Percentiles rank a stretch among this genome's conserved stretches.
phyloP scores from a whole-genome alignment of 495 filamentous ascomycete genomes.

The Talaromyces proteolyticus region DNA sequence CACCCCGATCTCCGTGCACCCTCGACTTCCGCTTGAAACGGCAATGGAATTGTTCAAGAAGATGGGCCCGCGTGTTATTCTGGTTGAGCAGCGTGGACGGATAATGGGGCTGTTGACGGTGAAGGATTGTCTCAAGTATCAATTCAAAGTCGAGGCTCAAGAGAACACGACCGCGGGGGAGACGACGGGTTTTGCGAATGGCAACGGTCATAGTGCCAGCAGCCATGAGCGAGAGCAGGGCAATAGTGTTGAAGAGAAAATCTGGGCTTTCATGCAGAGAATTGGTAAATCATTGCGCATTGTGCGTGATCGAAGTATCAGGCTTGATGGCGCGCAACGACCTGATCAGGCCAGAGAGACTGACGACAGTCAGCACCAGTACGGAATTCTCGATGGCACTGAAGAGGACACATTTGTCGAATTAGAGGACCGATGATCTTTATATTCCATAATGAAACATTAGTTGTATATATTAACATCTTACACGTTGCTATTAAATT shows the following conservation, averaged over 20 bases:
- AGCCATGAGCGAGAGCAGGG: background rate
- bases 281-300: slow-evolving; percentile 48
- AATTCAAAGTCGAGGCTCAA: slow-evolving; percentile 91
- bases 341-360: background rate
- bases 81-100: slow-evolving; percentile 84
- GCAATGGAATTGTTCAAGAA: slow-evolving; percentile 99
- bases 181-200: slow-evolving; percentile 26
- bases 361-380: slow-evolving; percentile 16
- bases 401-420: slow-evolving; percentile 62
- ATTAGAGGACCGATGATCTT: slow-evolving; percentile 50
- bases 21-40: slow-evolving; percentile 86
- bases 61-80: slow-evolving; percentile 89
- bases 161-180: slow-evolving; percentile 55
- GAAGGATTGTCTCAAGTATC: slow-evolving; percentile 96
- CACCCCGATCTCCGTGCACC: slow-evolving; percentile 87
- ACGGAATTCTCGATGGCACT: slow-evolving; percentile 58
- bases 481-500: no score
- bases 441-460: no score
- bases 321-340: slow-evolving; percentile 9
- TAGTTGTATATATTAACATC: no score
- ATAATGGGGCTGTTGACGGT: slow-evolving; percentile 86
- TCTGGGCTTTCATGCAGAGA: slow-evolving; percentile 61
- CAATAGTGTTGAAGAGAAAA: slow-evolving; percentile 53
- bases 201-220: slow-evolving; percentile 15
- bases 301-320: slow-evolving; percentile 23